Conservation (phyloP, 1,284 basidiomycete genomes). For the Wallemia hederae region DNA sequence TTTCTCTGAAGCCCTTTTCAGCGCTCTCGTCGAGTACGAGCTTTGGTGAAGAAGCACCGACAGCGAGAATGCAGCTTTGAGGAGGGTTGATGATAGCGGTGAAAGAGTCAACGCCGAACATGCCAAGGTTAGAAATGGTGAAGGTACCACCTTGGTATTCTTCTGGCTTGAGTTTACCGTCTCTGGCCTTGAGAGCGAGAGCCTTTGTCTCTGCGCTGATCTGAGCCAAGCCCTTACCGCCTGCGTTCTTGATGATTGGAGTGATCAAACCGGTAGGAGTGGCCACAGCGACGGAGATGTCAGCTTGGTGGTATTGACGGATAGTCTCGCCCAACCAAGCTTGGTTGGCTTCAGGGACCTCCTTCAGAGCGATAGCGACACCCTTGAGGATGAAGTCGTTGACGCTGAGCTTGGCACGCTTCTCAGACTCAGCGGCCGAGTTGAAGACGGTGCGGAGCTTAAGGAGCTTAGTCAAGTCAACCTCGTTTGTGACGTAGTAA, state of each 20-base stretch:
- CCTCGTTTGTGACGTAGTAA: constrained; percentile 83
- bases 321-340: constrained; percentile 93
- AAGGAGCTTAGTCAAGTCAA: constrained; percentile 88
- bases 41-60: constrained; percentile 61
- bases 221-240: constrained; percentile 62
- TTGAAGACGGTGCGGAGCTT: constrained; percentile 94
- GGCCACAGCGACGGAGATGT: constrained; percentile 89
- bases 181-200: constrained; percentile 77
- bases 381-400: constrained; percentile 99
- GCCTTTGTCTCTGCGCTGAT: constrained; percentile 80
- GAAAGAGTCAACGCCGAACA: constrained; percentile 85
- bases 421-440: constrained; percentile 44
- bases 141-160: constrained; percentile 99
- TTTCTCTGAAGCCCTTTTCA: constrained; percentile 74
- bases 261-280: constrained; percentile 92
- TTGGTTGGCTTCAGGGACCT: constrained; percentile 93
- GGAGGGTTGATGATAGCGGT: constrained; percentile 99
- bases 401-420: constrained; percentile 64
- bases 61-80: constrained; percentile 88
- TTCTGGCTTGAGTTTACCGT: constrained; percentile 76
- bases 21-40: constrained; percentile 65
- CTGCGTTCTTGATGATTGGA: constrained; percentile 82
- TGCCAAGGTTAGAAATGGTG: constrained; percentile 97
- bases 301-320: constrained; percentile 79
- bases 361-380: constrained; percentile 56